These are phyloP conservation scores for Lachnellula suecica DNA, from an alignment of 2,329 filamentous ascomycete genomes.

Conservation along the genomic window DNA sequence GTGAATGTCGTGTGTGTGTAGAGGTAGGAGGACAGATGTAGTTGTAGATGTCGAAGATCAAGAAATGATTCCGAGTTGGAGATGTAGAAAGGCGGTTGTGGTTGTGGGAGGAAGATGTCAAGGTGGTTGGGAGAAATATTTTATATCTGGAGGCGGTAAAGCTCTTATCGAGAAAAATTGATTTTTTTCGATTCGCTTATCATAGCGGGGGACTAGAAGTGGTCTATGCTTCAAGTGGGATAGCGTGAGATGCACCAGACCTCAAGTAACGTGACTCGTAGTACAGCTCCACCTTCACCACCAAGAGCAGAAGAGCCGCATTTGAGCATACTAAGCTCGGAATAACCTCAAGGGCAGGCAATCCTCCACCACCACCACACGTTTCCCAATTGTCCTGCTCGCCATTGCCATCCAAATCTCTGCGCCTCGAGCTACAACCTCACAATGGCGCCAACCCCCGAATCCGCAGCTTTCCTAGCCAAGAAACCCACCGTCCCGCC, in stretches of 20 bases:
- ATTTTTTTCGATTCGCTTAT: conserved; percentile 23
- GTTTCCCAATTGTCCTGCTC: conserved; percentile 6
- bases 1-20: conserved; percentile 30
- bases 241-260: too few species aligned
- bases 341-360: background rate
- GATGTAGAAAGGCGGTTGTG: background rate
- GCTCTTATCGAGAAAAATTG: conserved; percentile 27
- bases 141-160: conserved; percentile 19
- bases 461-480: conserved; percentile 78
- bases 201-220: conserved; percentile 13
- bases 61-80: conserved; percentile 3
- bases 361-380: background rate
- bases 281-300: background rate
- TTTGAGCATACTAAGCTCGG: conserved; percentile 1
- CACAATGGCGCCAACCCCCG: conserved; percentile 72
- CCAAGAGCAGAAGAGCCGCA: conserved; percentile 5
- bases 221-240: background rate
- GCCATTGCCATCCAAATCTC: background rate
- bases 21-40: conserved; percentile 5
- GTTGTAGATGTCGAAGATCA: conserved; percentile 4
- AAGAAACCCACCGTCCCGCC: conserved; percentile 81
- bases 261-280: conserved; percentile 14
- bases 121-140: conserved; percentile 13
- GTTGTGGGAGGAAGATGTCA: conserved; percentile 11
- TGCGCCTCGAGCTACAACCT: background rate